Evolutionary conservation across 805 yeast genomes (phyloP).

Genomic region (Ogataea philodendri): DNA sequence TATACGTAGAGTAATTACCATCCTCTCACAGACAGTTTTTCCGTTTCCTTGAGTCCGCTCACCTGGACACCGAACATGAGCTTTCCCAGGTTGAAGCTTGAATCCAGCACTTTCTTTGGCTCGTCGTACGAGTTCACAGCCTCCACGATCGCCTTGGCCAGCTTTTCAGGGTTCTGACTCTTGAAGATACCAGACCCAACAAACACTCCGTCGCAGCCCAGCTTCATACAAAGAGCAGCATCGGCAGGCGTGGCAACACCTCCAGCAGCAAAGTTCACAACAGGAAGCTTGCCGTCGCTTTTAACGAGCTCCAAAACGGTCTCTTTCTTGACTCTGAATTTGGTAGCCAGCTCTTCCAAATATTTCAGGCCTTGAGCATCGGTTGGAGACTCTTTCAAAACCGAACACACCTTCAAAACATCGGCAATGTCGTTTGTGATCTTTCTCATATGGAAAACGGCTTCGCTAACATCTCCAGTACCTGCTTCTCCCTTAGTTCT

Average conservation of each 20-base stretch:
- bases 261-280: conserved; percentile 85
- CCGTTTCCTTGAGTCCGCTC: conserved; percentile 44
- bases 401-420: conserved; percentile 31
- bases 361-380: conserved; percentile 25
- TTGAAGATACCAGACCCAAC: conserved; percentile 80
- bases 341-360: conserved; percentile 50
- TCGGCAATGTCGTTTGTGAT: conserved; percentile 56
- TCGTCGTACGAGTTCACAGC: conserved; percentile 72
- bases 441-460: conserved; percentile 68
- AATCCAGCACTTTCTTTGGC: conserved; percentile 57
- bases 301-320: conserved; percentile 48
- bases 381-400: conserved; percentile 1
- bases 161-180: conserved; percentile 65
- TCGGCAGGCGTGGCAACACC: conserved; percentile 88
- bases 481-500: conserved; percentile 90
- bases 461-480: conserved; percentile 83
- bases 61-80: conserved; percentile 73
- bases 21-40: conserved; percentile 50
- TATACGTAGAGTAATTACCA: conserved; percentile 38
- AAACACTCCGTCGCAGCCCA: conserved; percentile 77
- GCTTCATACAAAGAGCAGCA: conserved; percentile 79
- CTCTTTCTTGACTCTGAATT: conserved; percentile 58
- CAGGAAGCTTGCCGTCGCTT: conserved; percentile 64
- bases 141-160: conserved; percentile 76
- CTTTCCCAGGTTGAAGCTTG: conserved; percentile 68